A percentile compares a stretch with the other conserved stretches of the same genome.
These are phyloP conservation scores for Xylaria sp. DNA, from an alignment of 2,329 filamentous ascomycete species.

Conservation along the genomic window DNA sequence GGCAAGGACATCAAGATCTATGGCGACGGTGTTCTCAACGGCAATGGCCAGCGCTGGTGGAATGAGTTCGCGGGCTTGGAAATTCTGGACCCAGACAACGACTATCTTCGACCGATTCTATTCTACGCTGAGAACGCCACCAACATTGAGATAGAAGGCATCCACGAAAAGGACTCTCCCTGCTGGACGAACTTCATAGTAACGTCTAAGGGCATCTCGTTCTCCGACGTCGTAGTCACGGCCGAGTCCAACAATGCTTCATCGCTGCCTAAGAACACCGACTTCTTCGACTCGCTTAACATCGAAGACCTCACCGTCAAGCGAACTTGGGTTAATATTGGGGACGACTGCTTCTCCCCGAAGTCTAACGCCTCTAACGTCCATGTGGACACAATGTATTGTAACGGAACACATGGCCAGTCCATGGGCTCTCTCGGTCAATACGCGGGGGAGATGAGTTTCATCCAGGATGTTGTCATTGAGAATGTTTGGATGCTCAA, in stretches of 20 bases:
- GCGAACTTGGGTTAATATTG: conserved; percentile 62
- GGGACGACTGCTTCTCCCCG: conserved; percentile 70
- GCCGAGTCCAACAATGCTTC: conserved; percentile 59
- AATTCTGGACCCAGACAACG: conserved; percentile 63
- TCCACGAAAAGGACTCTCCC: conserved; percentile 68
- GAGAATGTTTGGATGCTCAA: conserved; percentile 68
- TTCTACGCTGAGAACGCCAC: conserved; percentile 71
- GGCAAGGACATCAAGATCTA: conserved; percentile 69
- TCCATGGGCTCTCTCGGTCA: conserved; percentile 69
- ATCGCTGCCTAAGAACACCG: conserved; percentile 66
- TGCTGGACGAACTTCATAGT: conserved; percentile 73
- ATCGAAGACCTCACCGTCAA: conserved; percentile 63
- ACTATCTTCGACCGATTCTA: conserved; percentile 67
- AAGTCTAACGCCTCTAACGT: conserved; percentile 69
- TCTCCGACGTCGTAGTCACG: conserved; percentile 64
- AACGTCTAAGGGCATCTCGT: conserved; percentile 63
- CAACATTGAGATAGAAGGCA: conserved; percentile 65
- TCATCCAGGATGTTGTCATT: conserved; percentile 66
- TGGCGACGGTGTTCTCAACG: conserved; percentile 66
- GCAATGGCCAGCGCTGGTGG: conserved; percentile 61
- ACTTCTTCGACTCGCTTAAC: conserved; percentile 70
- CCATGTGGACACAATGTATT: conserved; percentile 69
- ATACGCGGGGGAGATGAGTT: conserved; percentile 63
- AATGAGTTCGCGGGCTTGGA: conserved; percentile 55
- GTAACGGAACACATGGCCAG: conserved; percentile 67